Base-by-base conservation (phyloP, 2,329 filamentous ascomycete species). In the Epichloe bromicola region DNA sequence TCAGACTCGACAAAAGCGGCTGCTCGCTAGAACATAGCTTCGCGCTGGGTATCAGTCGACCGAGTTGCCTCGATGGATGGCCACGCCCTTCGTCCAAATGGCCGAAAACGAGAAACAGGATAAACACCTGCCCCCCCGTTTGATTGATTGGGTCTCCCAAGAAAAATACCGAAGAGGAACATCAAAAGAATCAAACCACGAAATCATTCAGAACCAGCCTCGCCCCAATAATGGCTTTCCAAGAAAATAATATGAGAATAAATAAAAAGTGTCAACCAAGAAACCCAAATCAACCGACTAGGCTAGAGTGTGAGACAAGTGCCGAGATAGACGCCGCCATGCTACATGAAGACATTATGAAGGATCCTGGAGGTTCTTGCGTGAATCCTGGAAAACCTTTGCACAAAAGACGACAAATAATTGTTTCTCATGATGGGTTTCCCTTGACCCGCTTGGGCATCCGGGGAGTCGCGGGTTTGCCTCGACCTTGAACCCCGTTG, bases 401-500 rank as follows among this genome's bases (percentile, higher is more conserved):
- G 26, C 30, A 30, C 30, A 30, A 30, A 30, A 51, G 12, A 46
- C 39, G 26, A 36, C 36, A 7, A 12, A 20, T 8, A 12, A 20
- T 8, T 8, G 45, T 20, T 37, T 41, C 54, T 62, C 59, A 67
- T 50, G 62, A 60, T 14, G 66, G 64, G 54, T 74, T 76, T 38
- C 66, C 68, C 62, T 79, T 79, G 51, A 70, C 62, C 46, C 76
- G 71, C 63, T 80, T 80, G n/a, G 59, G 66, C 70, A 80, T 76
- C 55, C 77, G 67, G 23, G 78, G 78, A 37, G 78, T 80, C 30
- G 74, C 70, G 6, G 76, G 77, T 59, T 80, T 80, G 42, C 68
- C 67, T 59, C 73, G 71, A 56, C 59, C 62, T 56, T 71, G 63
- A 26, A 75, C 69, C 6, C 76, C 77, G 57, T 80, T 80, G 40